These are phyloP conservation scores for Eimeria maxima DNA, from an alignment of 169 alveolate species.

Conservation along the genomic window DNA sequence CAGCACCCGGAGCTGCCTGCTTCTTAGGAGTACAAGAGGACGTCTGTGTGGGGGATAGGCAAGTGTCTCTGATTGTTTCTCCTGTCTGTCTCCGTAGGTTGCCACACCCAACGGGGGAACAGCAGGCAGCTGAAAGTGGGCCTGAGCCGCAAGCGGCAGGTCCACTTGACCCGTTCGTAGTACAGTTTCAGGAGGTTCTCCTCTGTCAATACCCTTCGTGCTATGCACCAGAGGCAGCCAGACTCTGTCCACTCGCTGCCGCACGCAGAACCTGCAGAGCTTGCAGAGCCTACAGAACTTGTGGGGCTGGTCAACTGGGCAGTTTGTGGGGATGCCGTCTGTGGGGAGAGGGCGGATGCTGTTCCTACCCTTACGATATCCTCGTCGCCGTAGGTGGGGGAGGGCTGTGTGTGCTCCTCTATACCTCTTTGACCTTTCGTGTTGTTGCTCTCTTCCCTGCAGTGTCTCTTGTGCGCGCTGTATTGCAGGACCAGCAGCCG, in stretches of 20 bases:
- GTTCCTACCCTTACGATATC: slow-evolving; percentile 13
- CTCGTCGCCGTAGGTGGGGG: not conserved
- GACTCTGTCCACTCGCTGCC: slow-evolving; percentile 17
- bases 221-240: slow-evolving; percentile 46
- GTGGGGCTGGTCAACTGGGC: not conserved
- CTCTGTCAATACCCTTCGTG: not conserved
- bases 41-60: not conserved
- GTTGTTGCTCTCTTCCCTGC: not conserved
- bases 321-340: not conserved
- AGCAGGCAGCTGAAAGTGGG: not conserved
- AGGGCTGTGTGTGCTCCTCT: not conserved
- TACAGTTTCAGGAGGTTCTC: slow-evolving; percentile 13
- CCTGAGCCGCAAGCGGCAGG: slow-evolving; percentile 51
- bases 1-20: not conserved
- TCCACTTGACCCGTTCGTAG: not conserved
- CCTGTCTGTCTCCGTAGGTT: not conserved
- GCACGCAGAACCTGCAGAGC: not conserved
- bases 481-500: slow-evolving; percentile 32
- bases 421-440: not conserved
- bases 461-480: slow-evolving; percentile 7
- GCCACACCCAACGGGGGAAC: slow-evolving; percentile 50
- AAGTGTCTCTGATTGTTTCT: not conserved
- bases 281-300: not conserved
- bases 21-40: slow-evolving; percentile 16
- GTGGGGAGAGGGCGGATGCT: not conserved